Conservation (phyloP, 805 yeast species). For the Scheffersomyces amazonensis region DNA sequence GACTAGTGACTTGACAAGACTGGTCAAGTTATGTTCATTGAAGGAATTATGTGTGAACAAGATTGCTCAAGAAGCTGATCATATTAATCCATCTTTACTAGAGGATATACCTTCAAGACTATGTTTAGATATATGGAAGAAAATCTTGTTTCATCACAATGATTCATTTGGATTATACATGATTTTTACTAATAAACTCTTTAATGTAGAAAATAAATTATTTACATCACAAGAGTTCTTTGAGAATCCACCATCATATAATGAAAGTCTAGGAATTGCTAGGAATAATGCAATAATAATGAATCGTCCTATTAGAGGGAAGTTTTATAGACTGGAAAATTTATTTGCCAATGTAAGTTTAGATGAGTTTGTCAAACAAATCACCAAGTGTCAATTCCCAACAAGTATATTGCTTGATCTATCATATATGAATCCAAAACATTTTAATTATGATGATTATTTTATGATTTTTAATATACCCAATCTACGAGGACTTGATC, state of each 20-base stretch:
- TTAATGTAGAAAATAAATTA: no score
- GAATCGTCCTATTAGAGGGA: constrained; percentile 9
- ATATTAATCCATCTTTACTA: constrained; percentile 16
- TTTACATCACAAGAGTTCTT: no score
- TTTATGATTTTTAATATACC: constrained; percentile 23
- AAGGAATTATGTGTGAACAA: constrained; percentile 22
- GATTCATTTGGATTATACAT: constrained; percentile 30
- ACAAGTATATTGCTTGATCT: constrained; percentile 26
- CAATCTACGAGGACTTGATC: constrained; percentile 24
- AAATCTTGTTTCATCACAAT: constrained; percentile 16
- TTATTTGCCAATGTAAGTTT: constrained; percentile 28
- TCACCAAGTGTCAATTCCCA: constrained; percentile 13
- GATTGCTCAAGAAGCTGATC: constrained; percentile 26
- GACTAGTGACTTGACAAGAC: background rate
- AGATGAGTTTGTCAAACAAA: constrained; percentile 15
- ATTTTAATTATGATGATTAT: constrained; percentile 18
- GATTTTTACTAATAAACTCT: constrained; percentile 23
- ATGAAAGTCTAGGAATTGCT: no score
- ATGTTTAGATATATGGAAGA: constrained; percentile 33
- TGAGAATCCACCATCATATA: no score
- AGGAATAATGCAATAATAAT: constrained; percentile 11
- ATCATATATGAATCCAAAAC: constrained; percentile 10
- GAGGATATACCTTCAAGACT: constrained; percentile 21
- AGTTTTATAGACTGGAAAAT: constrained; percentile 33
- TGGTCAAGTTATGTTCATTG: constrained; percentile 12